Evolutionary conservation across 495 filamentous ascomycete genomes (phyloP).

Genomic region (Sordaria brevicollis): DNA sequence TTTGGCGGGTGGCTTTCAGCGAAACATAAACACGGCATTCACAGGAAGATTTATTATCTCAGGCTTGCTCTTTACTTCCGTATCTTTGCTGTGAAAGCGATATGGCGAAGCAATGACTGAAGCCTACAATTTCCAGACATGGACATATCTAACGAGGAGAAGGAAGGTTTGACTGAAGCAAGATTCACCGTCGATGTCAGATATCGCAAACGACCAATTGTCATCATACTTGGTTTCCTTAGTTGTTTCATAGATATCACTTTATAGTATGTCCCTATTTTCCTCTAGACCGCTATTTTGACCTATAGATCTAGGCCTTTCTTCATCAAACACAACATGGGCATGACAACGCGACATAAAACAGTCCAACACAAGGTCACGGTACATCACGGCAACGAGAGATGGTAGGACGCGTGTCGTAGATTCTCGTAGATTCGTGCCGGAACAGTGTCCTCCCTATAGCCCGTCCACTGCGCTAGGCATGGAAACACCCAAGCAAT

Average conservation of each 20-base stretch:
- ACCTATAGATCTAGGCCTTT: not conserved
- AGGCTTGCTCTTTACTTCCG: no score
- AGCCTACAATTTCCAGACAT: not conserved
- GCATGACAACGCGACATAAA: not conserved
- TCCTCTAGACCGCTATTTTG: not conserved
- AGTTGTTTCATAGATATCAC: not conserved
- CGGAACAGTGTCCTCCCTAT: conserved; percentile 38
- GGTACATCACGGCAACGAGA: not conserved
- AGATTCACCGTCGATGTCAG: not conserved
- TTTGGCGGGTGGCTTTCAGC: no score
- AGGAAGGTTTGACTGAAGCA: not conserved
- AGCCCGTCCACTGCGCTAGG: conserved; percentile 31
- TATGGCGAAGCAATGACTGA: not conserved
- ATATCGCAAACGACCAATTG: not conserved
- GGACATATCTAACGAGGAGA: not conserved
- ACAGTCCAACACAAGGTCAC: not conserved
- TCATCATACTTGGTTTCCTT: not conserved
- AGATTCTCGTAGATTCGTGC: conserved; percentile 43
- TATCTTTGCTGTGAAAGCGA: not conserved
- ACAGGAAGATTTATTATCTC: no score
- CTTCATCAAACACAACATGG: not conserved
- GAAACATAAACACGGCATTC: no score
- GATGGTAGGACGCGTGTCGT: conserved; percentile 16
- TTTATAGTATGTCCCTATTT: not conserved
- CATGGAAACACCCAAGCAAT: conserved; percentile 46